phyloP scores from a whole-genome alignment of 352 stramenopile species.

The Phytophthora cryptogea region DNA sequence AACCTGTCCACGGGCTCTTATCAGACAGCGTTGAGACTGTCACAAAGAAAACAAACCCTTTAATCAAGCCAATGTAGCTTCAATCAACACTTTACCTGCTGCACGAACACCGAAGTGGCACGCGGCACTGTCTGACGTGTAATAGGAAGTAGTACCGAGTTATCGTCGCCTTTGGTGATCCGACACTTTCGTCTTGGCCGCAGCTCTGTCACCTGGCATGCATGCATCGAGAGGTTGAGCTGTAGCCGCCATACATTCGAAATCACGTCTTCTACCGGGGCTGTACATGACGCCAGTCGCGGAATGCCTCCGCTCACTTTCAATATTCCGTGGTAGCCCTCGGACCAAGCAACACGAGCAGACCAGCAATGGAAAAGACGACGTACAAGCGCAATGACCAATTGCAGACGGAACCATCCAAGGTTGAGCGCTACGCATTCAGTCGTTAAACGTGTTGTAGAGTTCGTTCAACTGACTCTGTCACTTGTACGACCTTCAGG shows the following conservation, averaged over 20 bases:
- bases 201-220: background rate
- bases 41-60: background rate
- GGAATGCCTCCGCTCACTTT: conserved; percentile 8
- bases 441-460: background rate
- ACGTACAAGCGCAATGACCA: background rate
- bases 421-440: background rate
- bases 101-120: conserved; percentile 5
- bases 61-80: conserved; percentile 29
- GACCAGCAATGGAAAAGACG: conserved; percentile 17
- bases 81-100: conserved; percentile 6
- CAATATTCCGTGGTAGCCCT: conserved; percentile 1
- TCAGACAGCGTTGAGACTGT: conserved; percentile 21
- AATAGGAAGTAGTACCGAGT: background rate
- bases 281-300: conserved; percentile 13
- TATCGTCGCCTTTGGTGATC: too few species aligned
- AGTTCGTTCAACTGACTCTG: background rate
- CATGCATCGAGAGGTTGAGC: background rate
- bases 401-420: background rate
- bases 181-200: background rate
- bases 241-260: conserved; percentile 14
- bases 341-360: conserved; percentile 3
- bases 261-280: conserved; percentile 18
- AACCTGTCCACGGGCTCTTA: conserved; percentile 19
- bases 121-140: background rate
- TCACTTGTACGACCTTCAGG: background rate